Evolutionary conservation across 805 yeast species (phyloP), one percentile per base, ranked within the genome.

Genomic region (Kodamaea laetipori): DNA sequence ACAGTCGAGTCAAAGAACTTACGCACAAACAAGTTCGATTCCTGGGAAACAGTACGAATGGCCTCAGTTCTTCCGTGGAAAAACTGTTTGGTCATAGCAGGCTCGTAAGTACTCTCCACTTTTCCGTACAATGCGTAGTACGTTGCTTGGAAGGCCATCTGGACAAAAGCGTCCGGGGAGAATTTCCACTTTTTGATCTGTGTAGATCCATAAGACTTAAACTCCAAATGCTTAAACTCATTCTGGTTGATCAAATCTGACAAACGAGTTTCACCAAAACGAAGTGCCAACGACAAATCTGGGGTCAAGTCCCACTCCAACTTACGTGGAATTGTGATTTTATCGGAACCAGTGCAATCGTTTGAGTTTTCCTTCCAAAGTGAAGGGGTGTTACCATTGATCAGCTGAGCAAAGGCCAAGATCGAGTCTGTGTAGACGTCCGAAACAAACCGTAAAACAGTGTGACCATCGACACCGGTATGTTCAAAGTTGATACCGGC

Each of bases 401-500:
- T 89, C 10, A 86, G 76, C 55, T 78, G 82, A 7, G 97, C 97
- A 73, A 89, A 90, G 38, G 90, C 77, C 48, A 90, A 69, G 41
- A 90, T 88, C 1, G 96, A 84, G 61, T 90, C 97, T 0, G 97
- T 90, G 61, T 90, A 90, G 43, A 90, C 86, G 63, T 90, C 97
- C 30, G 89, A 81, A 10, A 89, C 95, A 69, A 86, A 84, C 50
- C 97, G 69, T 52, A 90, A 69, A 4, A 90, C 96, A 0, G 97
- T 90, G 63, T 90, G 97, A 44, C 97, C 97, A 65, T 90, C 97
- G 19, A 90, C 95, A 53, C 96, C 96, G 0, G 97, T 86, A 58
- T 90, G 94, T 58, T 90, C 97, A 60, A 90, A 90, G 63, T 90
- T 90, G 52, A 90, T 82, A 21, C 97, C 97, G 2, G 94, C 96